These are phyloP conservation scores for Talaromyces thailandensis DNA, from an alignment of 495 filamentous ascomycete species.

Conservation along the genomic window DNA sequence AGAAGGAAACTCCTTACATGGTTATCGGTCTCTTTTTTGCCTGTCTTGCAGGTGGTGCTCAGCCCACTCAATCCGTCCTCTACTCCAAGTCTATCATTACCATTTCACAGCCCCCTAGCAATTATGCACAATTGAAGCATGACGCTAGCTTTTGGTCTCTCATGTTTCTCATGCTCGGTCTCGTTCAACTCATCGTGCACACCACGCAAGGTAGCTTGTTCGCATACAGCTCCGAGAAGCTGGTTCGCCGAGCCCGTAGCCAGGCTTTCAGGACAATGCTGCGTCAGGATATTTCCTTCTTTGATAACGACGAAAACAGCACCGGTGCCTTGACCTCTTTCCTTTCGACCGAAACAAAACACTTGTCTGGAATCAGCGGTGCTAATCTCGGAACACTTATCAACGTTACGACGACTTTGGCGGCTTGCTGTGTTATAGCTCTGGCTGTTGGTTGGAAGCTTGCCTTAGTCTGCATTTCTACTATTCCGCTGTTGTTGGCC, in stretches of 20 bases:
- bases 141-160: conserved; percentile 80
- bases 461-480: conserved; percentile 70
- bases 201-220: conserved; percentile 63
- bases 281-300: conserved; percentile 88
- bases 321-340: conserved; percentile 79
- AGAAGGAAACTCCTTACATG: conserved; percentile 63
- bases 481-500: conserved; percentile 65
- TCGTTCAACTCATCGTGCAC: conserved; percentile 65
- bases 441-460: conserved; percentile 82
- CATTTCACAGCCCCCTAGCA: conserved; percentile 39
- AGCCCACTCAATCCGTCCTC: conserved; percentile 82
- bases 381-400: conserved; percentile 74
- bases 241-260: conserved; percentile 75
- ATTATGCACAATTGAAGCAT: conserved; percentile 45
- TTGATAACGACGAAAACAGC: conserved; percentile 76
- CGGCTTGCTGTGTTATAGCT: conserved; percentile 56
- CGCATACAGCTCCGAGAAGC: conserved; percentile 72
- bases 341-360: conserved; percentile 76
- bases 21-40: conserved; percentile 66
- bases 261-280: conserved; percentile 77
- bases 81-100: conserved; percentile 80
- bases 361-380: conserved; percentile 75
- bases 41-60: conserved; percentile 72
- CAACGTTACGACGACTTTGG: conserved; percentile 63
- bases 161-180: conserved; percentile 93